Percentiles rank a stretch among this genome's conserved stretches.
Evolutionary conservation across 1,284 basidiomycete species (phyloP).

Genomic region (Puccinia triticina): DNA sequence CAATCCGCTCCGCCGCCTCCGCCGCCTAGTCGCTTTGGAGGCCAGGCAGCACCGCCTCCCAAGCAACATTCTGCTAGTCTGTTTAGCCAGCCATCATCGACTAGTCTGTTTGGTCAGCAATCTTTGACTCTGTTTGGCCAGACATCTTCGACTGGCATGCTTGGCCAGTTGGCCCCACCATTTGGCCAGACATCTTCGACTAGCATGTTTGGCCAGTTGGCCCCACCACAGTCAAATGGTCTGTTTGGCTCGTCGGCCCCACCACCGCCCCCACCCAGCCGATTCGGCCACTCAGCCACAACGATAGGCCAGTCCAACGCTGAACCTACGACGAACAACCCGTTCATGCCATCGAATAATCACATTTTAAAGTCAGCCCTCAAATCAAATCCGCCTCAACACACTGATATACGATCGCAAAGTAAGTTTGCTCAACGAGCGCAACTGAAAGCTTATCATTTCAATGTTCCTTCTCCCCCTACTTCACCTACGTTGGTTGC

Average conservation of each 20-base stretch:
- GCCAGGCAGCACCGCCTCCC: background rate
- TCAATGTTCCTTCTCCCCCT: constrained; percentile 1
- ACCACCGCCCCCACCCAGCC: background rate
- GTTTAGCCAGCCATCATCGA: background rate
- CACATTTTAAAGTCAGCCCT: background rate
- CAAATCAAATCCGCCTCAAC: background rate
- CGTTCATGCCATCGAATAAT: background rate
- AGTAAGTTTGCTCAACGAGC: background rate
- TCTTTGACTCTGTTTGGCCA: too few species aligned
- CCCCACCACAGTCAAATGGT: background rate
- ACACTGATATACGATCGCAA: background rate
- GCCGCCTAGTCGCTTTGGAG: background rate
- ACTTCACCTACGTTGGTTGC: background rate
- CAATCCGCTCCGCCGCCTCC: background rate
- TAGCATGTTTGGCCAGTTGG: background rate
- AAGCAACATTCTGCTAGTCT: too few species aligned
- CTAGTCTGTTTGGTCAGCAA: background rate
- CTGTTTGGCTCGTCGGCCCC: background rate
- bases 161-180: background rate
- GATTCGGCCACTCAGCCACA: background rate
- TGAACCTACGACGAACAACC: constrained; percentile 2
- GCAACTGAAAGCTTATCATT: background rate
- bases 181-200: background rate
- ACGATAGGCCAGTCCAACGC: background rate
- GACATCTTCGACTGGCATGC: background rate